Evolutionary conservation across 1,139 yeast species (phyloP), one percentile per base, ranked within the genome.

Genomic region (Candida albicans): DNA sequence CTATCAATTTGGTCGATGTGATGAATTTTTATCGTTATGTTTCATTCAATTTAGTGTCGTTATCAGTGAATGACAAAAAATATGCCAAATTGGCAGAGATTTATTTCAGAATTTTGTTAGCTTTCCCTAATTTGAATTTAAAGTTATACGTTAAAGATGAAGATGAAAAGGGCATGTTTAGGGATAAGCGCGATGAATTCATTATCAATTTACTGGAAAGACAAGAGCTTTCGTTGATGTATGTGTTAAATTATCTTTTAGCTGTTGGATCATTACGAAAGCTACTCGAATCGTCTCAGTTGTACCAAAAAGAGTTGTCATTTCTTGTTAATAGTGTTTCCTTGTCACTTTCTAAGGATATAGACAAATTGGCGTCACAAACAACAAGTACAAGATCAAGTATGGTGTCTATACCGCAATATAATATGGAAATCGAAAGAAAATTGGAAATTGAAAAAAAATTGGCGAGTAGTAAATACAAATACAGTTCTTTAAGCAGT

Each of bases 171-270:
- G 24, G 9, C 15, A 4, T 29, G 5, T 33, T 28, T 7, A 43
- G 35, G 14, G 35, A 24, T 13, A 4, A 18, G 11, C 35, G 37
- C 13, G 49, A 47, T 11, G 44, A 45, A 11, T 42, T 37, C 15
- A 44, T 56, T 4, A 15, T 52, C 8, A 40, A 35, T 27, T 35
- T 55, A n/a, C 15, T 38, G 4, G 67, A 61, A 37, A 55, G 75
- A 41, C 70, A 65, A 39, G 75, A 70, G 44, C 56, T 69, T 9
- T 59, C 75, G 3, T 52, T 69, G 41, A 40, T 68, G 46, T 70
- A 55, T 40, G 45, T 66, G 1, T 41, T 70, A 14, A 68, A 68
- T 44, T 56, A 56, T 43, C 45, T 68, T 14, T 49, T 65, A 13
- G 51, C 55, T 18, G 42, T 62, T 13, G 45, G 52, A 2, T 56